Conservation (phyloP, 2,329 filamentous ascomycete genomes). For the Fusarium lateritium region DNA sequence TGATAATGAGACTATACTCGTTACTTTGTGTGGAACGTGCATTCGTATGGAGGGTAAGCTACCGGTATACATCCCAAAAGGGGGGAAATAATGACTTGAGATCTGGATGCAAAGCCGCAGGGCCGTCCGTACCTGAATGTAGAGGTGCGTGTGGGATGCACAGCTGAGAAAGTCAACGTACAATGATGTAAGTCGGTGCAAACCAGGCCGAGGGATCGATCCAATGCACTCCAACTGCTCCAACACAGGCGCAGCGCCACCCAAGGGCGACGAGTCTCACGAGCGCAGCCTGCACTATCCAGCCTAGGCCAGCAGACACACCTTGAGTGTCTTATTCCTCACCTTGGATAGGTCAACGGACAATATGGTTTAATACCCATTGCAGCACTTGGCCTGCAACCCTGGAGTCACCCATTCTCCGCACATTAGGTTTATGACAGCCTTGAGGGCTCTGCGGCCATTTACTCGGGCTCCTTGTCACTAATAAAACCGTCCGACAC, state of each 20-base stretch:
- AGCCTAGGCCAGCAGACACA: constrained; percentile 41
- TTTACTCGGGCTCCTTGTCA: constrained; percentile 31
- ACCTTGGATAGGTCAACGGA: constrained; percentile 21
- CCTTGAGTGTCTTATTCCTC: constrained; percentile 25
- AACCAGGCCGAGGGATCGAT: constrained; percentile 37
- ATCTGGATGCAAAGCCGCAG: constrained; percentile 29
- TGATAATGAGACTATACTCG: constrained; percentile 40
- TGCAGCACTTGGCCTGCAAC: constrained; percentile 20
- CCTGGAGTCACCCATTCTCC: constrained; percentile 8
- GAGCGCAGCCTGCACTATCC: constrained; percentile 28
- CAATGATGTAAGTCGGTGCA: constrained; percentile 49
- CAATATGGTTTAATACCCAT: constrained; percentile 13
- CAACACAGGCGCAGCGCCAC: constrained; percentile 29
- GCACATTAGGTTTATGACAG: constrained; percentile 22
- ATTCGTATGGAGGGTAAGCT: constrained; percentile 4
- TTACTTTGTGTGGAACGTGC: constrained; percentile 33
- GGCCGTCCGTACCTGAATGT: constrained; percentile 31
- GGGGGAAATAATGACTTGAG: constrained; percentile 33
- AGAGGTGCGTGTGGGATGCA: constrained; percentile 36
- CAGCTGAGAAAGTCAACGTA: constrained; percentile 30
- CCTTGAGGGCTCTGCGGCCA: constrained; percentile 21
- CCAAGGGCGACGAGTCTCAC: constrained; percentile 38
- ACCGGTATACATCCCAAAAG: constrained; percentile 17
- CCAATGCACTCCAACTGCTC: constrained; percentile 18
- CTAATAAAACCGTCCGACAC: constrained; percentile 45